Percentiles rank a stretch among this genome's conserved stretches.
phyloP scores from a whole-genome alignment of 805 yeast genomes.

The Kluyveromyces siamensis region DNA sequence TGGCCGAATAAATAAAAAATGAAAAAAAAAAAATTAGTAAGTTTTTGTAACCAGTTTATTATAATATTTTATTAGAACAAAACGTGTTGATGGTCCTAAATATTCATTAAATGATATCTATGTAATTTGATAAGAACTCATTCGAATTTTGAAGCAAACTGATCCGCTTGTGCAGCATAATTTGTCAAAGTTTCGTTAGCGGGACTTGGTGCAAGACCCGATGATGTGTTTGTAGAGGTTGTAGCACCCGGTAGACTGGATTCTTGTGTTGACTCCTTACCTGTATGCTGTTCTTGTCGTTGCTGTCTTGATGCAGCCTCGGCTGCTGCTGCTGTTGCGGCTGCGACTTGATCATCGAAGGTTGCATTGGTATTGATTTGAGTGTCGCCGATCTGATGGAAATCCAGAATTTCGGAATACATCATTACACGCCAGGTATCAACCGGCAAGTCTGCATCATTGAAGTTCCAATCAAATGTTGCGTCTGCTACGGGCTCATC shows the following conservation, averaged over 20 bases:
- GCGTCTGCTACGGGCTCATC: conserved; percentile 94
- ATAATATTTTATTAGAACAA: neutral
- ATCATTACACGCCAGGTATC: conserved; percentile 99
- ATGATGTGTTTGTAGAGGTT: neutral
- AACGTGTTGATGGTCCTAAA: neutral
- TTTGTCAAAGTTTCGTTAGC: conserved; percentile 18
- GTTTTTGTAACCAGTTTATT: neutral
- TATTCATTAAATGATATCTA: neutral
- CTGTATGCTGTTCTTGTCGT: conserved; percentile 9
- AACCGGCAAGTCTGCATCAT: conserved; percentile 94
- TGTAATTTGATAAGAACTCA: neutral
- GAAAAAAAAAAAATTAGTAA: neutral
- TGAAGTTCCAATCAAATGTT: conserved; percentile 95
- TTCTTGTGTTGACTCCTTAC: neutral
- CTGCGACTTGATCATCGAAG: conserved; percentile 30
- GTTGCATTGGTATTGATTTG: conserved; percentile 28
- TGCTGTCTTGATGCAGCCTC: conserved; percentile 27
- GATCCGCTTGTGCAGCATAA: conserved; percentile 27
- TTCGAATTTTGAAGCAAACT: conserved; percentile 27
- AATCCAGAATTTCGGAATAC: conserved; percentile 94
- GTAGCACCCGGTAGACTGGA: neutral
- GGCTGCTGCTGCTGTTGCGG: conserved; percentile 30
- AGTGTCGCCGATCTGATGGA: conserved; percentile 74
- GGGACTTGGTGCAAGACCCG: conserved; percentile 5
- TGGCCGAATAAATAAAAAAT: conserved; percentile 13